Conservation (phyloP, 768 basidiomycete species). For the Lanmaoa pseudosensibilis region DNA sequence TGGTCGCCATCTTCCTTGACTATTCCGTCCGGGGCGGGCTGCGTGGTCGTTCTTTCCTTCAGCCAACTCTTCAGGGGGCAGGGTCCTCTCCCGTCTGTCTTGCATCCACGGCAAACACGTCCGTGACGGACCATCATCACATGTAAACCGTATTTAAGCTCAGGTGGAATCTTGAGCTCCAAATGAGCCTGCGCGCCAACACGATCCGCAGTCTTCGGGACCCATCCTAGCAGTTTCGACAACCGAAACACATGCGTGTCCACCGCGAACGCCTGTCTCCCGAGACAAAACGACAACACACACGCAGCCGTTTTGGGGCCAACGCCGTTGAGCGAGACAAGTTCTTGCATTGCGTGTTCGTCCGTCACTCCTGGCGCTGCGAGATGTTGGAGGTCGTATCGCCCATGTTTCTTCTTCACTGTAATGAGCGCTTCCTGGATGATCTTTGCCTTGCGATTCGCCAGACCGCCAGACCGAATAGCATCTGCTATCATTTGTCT, state of each 20-base stretch:
- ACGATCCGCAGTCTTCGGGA: conserved; percentile 44
- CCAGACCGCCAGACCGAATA: conserved; percentile 55
- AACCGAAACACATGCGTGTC: conserved; percentile 64
- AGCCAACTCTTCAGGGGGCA: conserved; percentile 41
- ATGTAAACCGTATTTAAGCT: conserved; percentile 58
- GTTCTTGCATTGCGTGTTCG: conserved; percentile 54
- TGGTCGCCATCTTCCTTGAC: background rate
- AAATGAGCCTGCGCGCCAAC: conserved; percentile 58
- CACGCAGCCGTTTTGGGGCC: conserved; percentile 67
- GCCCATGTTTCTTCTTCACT: conserved; percentile 47
- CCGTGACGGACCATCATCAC: conserved; percentile 61
- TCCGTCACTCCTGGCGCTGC: conserved; percentile 35
- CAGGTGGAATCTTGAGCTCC: conserved; percentile 48
- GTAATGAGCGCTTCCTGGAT: conserved; percentile 50
- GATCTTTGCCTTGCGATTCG: conserved; percentile 56
- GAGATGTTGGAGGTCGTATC: conserved; percentile 60
- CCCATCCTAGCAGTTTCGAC: conserved; percentile 45
- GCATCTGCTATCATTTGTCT: conserved; percentile 45
- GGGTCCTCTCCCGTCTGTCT: conserved; percentile 32
- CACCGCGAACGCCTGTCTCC: conserved; percentile 60
- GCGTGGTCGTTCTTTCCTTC: conserved; percentile 23
- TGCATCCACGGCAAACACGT: conserved; percentile 54
- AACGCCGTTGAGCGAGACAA: conserved; percentile 56
- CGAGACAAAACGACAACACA: conserved; percentile 59
- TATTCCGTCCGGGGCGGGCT: conserved; percentile 16